phyloP scores from a whole-genome alignment of 176 grass and related monocot genomes.

The Rhynchospora breviuscula region DNA sequence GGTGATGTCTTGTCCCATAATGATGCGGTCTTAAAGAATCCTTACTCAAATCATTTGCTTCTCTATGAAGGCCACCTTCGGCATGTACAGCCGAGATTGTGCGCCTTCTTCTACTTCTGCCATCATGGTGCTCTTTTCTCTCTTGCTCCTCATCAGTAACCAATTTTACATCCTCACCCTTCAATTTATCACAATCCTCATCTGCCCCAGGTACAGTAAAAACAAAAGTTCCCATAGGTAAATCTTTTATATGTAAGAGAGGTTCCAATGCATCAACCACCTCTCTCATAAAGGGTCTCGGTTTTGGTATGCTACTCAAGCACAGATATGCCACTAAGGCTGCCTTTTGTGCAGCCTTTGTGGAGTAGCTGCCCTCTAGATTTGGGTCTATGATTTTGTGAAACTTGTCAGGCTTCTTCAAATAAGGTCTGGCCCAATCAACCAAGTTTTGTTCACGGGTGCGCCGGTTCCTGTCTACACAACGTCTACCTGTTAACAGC shows the following conservation, averaged over 20 bases:
- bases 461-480: constrained; percentile 53
- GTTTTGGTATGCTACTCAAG: constrained; percentile 61
- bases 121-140: constrained; percentile 11
- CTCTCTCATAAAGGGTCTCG: constrained; percentile 53
- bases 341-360: constrained; percentile 47
- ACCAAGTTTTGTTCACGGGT: constrained; percentile 64
- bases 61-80: constrained; percentile 38
- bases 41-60: constrained; percentile 17
- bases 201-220: constrained; percentile 33
- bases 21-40: constrained; percentile 31
- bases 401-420: constrained; percentile 55
- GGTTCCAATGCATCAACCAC: constrained; percentile 76
- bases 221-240: constrained; percentile 63
- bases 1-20: constrained; percentile 31
- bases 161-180: neutral
- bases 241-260: constrained; percentile 54
- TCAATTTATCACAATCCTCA: neutral
- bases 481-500: constrained; percentile 61
- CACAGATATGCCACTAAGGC: constrained; percentile 62
- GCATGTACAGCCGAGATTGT: constrained; percentile 59
- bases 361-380: constrained; percentile 53
- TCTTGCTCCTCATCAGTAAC: neutral
- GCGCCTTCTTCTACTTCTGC: constrained; percentile 37
- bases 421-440: constrained; percentile 75
- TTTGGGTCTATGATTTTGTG: constrained; percentile 70